Base-by-base conservation (phyloP, 2,329 filamentous ascomycete species). In the Ophiocordyceps unilateralis region DNA sequence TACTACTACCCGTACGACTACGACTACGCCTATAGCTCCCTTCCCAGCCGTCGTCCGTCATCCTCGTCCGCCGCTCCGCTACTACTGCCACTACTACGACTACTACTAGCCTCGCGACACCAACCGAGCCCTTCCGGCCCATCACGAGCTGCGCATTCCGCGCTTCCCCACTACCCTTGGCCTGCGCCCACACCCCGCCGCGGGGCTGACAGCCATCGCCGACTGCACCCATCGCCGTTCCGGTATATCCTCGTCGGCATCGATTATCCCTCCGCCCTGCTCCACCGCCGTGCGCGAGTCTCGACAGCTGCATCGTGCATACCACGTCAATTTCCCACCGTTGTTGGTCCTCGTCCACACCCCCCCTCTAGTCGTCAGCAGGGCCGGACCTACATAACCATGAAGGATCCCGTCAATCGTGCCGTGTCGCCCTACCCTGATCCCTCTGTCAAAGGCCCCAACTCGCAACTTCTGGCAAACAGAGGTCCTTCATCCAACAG, bases 401-500 rank as follows among this genome's bases (percentile, higher is more conserved):
- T 62, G 56, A 59, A 54, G 54, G 59, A 63, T 52, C 63, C 63
- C 61, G 49, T 64, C 53, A 48, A 50, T 48, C 60, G 61, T 53
- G 54, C 52, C 20, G 46, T 49, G 49, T 64, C 59, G 57, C 60
- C 57, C 44, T 63, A 65, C 55, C 49, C 55, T 46, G 55, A 64
- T 54, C 55, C 58, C 44, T 53, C 53, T 49, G 51, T 62, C 52
- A 59, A 63, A 62, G 57, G 61, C 53, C 60, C 61, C 49, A 57
- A 57, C 51, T 61, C 58, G 48, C 54, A 61, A 48, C 54, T 59
- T 49, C 59, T 61, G 51, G 52, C 57, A 51, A 49, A 51, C 53
- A 55, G 57, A 55, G 51, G 53, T 51, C 56, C 60, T 57, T 58
- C 63, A 50, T 58, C 55, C 63, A 66, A 62, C 51, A 66, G 63